These are phyloP conservation scores for Chrysoporthe cubensis DNA, from an alignment of 2,329 filamentous ascomycete species.

Conservation along the genomic window DNA sequence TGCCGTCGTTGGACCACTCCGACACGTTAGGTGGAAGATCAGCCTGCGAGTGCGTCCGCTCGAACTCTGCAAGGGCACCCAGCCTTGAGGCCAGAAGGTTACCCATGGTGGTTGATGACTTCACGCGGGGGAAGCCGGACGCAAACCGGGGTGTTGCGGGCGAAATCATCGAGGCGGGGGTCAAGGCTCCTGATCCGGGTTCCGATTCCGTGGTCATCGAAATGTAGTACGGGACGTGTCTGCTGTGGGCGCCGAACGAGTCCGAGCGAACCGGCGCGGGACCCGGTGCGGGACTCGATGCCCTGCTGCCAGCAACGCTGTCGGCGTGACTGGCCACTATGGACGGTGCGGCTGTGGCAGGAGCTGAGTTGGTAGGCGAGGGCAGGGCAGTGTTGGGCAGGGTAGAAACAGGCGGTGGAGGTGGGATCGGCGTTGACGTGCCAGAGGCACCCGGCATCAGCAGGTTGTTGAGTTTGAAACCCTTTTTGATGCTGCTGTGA, in stretches of 20 bases:
- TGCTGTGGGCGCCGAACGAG: conserved; percentile 6
- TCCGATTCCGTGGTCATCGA: conserved; percentile 14
- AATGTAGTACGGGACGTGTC: conserved; percentile 2
- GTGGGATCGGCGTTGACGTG: conserved; percentile 5
- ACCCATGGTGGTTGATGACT: conserved; percentile 14
- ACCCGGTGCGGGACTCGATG: conserved; percentile 21
- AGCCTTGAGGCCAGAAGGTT: conserved; percentile 21
- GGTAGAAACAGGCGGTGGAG: conserved; percentile 13
- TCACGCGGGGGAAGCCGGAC: not conserved
- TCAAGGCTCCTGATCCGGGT: conserved; percentile 12
- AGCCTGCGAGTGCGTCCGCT: conserved; percentile 1
- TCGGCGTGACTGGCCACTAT: conserved; percentile 12
- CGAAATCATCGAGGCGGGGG: conserved; percentile 8
- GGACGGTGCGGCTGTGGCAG: conserved; percentile 17
- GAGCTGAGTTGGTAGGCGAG: conserved; percentile 11
- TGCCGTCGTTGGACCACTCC: not conserved
- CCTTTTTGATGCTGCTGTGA: conserved; percentile 17
- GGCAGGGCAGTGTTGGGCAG: conserved; percentile 20
- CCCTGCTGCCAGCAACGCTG: conserved; percentile 20
- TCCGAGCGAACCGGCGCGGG: conserved; percentile 11
- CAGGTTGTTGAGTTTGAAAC: conserved; percentile 9
- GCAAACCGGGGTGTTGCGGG: not conserved
- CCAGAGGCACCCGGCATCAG: conserved; percentile 12
- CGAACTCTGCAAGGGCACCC: conserved; percentile 20
- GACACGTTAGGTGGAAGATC: not conserved